These are phyloP conservation scores for Phalaenopsis aphrodite DNA, from an alignment of 106 monocot genomes.

Conservation along the genomic window DNA sequence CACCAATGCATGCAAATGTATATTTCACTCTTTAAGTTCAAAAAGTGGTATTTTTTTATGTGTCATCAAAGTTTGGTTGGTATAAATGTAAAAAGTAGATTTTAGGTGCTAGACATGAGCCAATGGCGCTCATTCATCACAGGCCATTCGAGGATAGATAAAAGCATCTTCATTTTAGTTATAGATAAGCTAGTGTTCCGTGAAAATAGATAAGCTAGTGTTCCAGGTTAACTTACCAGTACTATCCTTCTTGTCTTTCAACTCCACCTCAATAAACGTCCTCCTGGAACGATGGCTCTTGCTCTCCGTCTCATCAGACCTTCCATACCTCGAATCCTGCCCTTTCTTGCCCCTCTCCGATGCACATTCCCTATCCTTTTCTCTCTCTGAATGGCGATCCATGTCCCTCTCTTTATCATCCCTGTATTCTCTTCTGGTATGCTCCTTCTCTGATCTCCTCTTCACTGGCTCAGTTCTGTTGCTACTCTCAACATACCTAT, in stretches of 20 bases:
- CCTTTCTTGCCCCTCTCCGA: slow-evolving; percentile 20
- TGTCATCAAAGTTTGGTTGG: no score
- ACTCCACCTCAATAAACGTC: slow-evolving; percentile 6
- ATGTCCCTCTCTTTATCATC: slow-evolving; percentile 26
- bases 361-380: slow-evolving; percentile 19
- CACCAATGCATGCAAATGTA: no score
- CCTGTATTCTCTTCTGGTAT: slow-evolving; percentile 32
- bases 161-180: not conserved
- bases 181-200: not conserved
- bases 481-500: slow-evolving; percentile 30
- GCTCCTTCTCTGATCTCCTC: slow-evolving; percentile 48
- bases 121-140: not conserved
- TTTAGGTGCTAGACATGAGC: no score
- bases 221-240: slow-evolving; percentile 19
- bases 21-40: no score
- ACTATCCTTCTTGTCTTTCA: slow-evolving; percentile 13
- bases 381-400: slow-evolving; percentile 8
- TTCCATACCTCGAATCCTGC: slow-evolving; percentile 19
- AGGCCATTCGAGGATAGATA: not conserved
- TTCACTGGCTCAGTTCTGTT: slow-evolving; percentile 19
- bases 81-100: no score
- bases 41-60: no score
- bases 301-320: slow-evolving; percentile 9
- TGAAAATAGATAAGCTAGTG: not conserved
- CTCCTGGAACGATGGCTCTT: slow-evolving; percentile 3